phyloP scores from a whole-genome alignment of 768 basidiomycete species.

The Podaxis pistillaris region DNA sequence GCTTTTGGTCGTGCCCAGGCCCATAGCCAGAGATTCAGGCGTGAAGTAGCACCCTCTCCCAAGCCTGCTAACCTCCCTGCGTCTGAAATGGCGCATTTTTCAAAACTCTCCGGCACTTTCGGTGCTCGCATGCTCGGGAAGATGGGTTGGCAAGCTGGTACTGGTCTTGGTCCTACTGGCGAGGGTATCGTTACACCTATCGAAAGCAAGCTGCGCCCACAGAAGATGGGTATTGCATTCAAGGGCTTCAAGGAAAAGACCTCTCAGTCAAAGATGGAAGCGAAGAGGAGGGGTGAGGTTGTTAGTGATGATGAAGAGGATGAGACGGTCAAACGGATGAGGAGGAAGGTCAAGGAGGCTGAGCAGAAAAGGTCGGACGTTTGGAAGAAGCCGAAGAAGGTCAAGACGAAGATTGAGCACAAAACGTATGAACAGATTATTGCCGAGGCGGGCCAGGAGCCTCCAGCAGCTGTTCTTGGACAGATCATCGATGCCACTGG shows the following conservation, averaged over 20 bases:
- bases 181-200: conserved; percentile 88
- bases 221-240: conserved; percentile 85
- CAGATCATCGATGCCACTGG: conserved; percentile 95
- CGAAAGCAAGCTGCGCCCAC: conserved; percentile 80
- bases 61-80: conserved; percentile 57
- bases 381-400: conserved; percentile 86
- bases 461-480: conserved; percentile 58
- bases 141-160: conserved; percentile 91
- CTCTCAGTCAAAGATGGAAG: conserved; percentile 79
- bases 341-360: conserved; percentile 53
- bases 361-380: conserved; percentile 66
- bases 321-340: conserved; percentile 43
- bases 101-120: conserved; percentile 69
- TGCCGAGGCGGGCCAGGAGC: conserved; percentile 76
- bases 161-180: conserved; percentile 70
- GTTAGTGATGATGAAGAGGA: conserved; percentile 75
- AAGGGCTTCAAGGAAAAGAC: conserved; percentile 89
- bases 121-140: conserved; percentile 91
- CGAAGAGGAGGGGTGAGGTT: conserved; percentile 66
- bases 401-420: conserved; percentile 84
- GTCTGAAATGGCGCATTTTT: conserved; percentile 78
- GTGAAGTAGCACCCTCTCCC: conserved; percentile 44
- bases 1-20: conserved; percentile 34
- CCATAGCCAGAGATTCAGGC: conserved; percentile 43
- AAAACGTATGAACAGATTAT: conserved; percentile 97